phyloP scores from a whole-genome alignment of 2,329 filamentous ascomycete genomes.

The Xylogone sp. region DNA sequence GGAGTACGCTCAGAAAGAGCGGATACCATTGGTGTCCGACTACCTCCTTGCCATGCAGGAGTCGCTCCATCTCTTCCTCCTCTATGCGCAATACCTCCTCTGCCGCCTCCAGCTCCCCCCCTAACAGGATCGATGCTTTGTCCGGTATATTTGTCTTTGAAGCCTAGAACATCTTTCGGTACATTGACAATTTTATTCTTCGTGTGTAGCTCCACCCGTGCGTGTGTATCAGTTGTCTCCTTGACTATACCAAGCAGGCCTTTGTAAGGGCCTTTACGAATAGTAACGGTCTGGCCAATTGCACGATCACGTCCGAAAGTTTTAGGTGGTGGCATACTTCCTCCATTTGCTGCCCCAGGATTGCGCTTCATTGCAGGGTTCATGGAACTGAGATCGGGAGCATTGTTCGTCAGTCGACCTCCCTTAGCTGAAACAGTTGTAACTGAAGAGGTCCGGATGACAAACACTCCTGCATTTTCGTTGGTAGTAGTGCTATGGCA shows the following conservation, averaged over 20 bases:
- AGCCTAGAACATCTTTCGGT: conserved; percentile 73
- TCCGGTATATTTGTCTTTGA: conserved; percentile 82
- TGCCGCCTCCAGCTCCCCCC: conserved; percentile 38
- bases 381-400: conserved; percentile 82
- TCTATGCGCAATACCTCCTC: conserved; percentile 36
- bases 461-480: conserved; percentile 88
- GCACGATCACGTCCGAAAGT: conserved; percentile 75
- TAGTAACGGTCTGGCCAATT: conserved; percentile 87
- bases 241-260: conserved; percentile 93
- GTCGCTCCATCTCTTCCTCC: conserved; percentile 41
- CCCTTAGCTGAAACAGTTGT: conserved; percentile 93
- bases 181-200: conserved; percentile 90
- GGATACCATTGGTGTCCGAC: conserved; percentile 64
- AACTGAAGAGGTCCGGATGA: conserved; percentile 80
- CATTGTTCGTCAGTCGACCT: conserved; percentile 61
- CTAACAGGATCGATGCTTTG: conserved; percentile 67
- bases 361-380: conserved; percentile 83
- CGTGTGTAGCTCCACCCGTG: conserved; percentile 88
- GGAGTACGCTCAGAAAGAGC: conserved; percentile 66
- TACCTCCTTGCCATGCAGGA: conserved; percentile 51
- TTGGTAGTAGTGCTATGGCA: conserved; percentile 78
- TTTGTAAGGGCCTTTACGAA: conserved; percentile 86
- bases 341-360: conserved; percentile 47
- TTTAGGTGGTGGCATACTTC: conserved; percentile 63
- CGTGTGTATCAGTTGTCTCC: conserved; percentile 81